These are phyloP conservation scores for Emmonsiellopsis sp. DNA, from an alignment of 2,329 filamentous ascomycete species.

Conservation along the genomic window DNA sequence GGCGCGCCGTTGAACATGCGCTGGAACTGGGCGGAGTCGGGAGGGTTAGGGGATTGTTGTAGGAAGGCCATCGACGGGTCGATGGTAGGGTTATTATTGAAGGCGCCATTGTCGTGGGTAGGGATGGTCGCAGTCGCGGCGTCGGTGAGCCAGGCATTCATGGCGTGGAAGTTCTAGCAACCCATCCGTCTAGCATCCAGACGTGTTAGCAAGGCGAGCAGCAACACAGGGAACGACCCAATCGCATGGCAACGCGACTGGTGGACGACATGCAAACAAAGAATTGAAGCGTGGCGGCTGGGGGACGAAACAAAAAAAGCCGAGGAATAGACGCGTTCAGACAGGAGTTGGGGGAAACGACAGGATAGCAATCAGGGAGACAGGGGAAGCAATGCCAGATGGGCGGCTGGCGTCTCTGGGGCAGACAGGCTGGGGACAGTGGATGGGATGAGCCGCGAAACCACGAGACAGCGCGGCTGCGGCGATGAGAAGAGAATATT, in stretches of 20 bases:
- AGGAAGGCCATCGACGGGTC: conserved; percentile 41
- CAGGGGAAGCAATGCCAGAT: not conserved
- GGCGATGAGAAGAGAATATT: not conserved
- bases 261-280: not conserved
- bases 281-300: not conserved
- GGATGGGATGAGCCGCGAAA: conserved; percentile 1
- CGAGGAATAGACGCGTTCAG: not conserved
- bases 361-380: not conserved
- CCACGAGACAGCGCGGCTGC: not conserved
- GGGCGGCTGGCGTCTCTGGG: not conserved
- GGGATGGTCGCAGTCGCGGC: conserved; percentile 32
- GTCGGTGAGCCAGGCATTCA: conserved; percentile 44
- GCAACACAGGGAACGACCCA: not conserved
- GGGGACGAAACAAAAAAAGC: not conserved
- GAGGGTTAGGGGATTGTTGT: conserved; percentile 34
- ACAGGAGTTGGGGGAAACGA: not conserved
- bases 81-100: conserved; percentile 31
- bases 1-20: conserved; percentile 73
- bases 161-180: conserved; percentile 27
- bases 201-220: not conserved
- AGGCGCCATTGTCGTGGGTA: conserved; percentile 40
- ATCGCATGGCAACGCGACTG: not conserved
- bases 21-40: conserved; percentile 45
- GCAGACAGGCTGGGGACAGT: not conserved
- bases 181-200: conserved; percentile 11